Evolutionary conservation across 2,329 filamentous ascomycete genomes (phyloP).

Genomic region (Chaetomiaceae sp.): DNA sequence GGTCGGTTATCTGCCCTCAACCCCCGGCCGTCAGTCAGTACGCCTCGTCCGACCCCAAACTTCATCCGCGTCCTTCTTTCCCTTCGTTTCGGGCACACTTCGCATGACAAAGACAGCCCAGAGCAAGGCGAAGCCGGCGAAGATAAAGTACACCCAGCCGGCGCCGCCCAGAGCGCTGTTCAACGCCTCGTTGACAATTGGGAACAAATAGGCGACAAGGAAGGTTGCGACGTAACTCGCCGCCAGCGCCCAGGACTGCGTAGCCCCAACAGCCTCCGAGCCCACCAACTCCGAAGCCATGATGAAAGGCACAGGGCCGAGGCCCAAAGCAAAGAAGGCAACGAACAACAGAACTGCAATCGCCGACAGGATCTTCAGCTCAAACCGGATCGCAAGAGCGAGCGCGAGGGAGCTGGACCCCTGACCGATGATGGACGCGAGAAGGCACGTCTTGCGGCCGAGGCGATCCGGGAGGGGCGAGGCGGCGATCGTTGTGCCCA

Average conservation of each 20-base stretch:
- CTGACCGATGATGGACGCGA: slow-evolving; percentile 80
- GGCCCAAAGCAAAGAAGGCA: slow-evolving; percentile 78
- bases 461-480: slow-evolving; percentile 82
- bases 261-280: slow-evolving; percentile 82
- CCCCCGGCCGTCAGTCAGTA: slow-evolving; percentile 36
- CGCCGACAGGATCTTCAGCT: slow-evolving; percentile 69
- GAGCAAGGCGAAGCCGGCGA: slow-evolving; percentile 64
- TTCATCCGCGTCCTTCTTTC: slow-evolving; percentile 76
- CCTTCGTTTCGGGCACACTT: slow-evolving; percentile 81
- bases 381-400: slow-evolving; percentile 71
- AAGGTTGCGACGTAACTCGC: slow-evolving; percentile 91
- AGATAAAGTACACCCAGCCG: slow-evolving; percentile 89
- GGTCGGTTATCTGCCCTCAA: too few relatives aligned
- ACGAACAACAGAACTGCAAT: slow-evolving; percentile 81
- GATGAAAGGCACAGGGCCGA: slow-evolving; percentile 93
- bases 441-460: slow-evolving; percentile 77
- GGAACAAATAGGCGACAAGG: slow-evolving; percentile 90
- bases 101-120: slow-evolving; percentile 66
- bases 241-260: slow-evolving; percentile 80
- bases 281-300: slow-evolving; percentile 85
- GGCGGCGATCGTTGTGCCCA: slow-evolving; percentile 72
- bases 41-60: slow-evolving; percentile 73
- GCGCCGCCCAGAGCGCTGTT: slow-evolving; percentile 58
- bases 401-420: slow-evolving; percentile 70
- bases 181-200: slow-evolving; percentile 70